Evolutionary conservation across 257 asterid genomes (phyloP).

Genomic region (Plantago major): DNA sequence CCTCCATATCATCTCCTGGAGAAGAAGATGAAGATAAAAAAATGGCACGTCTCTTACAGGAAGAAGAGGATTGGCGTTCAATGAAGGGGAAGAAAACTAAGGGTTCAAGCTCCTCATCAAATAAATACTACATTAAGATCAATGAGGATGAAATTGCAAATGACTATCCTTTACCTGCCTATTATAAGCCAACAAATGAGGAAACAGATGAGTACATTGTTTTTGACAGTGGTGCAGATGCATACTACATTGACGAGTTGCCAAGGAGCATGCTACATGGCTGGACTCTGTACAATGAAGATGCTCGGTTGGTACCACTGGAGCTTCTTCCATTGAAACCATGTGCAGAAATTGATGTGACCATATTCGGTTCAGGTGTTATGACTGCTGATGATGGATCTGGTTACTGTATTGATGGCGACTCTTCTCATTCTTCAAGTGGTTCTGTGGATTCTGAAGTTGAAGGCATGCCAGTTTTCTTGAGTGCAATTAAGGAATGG

Average conservation of each 20-base stretch:
- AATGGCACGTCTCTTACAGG: slow-evolving; percentile 78
- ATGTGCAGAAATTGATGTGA: slow-evolving; percentile 82
- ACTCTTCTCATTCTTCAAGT: slow-evolving; percentile 51
- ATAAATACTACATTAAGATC: slow-evolving; percentile 78
- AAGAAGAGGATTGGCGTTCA: slow-evolving; percentile 73
- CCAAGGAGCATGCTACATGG: slow-evolving; percentile 81
- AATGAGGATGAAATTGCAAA: slow-evolving; percentile 95
- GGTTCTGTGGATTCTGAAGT: slow-evolving; percentile 40
- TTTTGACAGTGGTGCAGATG: slow-evolving; percentile 56
- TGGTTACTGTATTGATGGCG: slow-evolving; percentile 68
- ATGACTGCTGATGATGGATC: slow-evolving; percentile 83
- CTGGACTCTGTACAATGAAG: slow-evolving; percentile 93
- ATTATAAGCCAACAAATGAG: slow-evolving; percentile 55
- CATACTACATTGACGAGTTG: slow-evolving; percentile 50
- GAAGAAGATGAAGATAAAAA: slow-evolving; percentile 68
- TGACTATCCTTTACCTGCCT: slow-evolving; percentile 91
- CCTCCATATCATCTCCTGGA: slow-evolving; percentile 27
- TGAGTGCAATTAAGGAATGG: slow-evolving; percentile 95
- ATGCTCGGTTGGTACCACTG: slow-evolving; percentile 78
- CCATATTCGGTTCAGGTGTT: slow-evolving; percentile 85
- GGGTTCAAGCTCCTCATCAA: slow-evolving; percentile 44
- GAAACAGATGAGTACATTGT: slow-evolving; percentile 84
- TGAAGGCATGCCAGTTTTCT: slow-evolving; percentile 77
- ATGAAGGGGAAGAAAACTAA: slow-evolving; percentile 66
- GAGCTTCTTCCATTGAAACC: slow-evolving; percentile 97